A percentile compares a stretch with the other conserved stretches of the same genome.
Evolutionary conservation across 2,329 filamentous ascomycete species (phyloP).

Genomic region (Aspergillus latus): DNA sequence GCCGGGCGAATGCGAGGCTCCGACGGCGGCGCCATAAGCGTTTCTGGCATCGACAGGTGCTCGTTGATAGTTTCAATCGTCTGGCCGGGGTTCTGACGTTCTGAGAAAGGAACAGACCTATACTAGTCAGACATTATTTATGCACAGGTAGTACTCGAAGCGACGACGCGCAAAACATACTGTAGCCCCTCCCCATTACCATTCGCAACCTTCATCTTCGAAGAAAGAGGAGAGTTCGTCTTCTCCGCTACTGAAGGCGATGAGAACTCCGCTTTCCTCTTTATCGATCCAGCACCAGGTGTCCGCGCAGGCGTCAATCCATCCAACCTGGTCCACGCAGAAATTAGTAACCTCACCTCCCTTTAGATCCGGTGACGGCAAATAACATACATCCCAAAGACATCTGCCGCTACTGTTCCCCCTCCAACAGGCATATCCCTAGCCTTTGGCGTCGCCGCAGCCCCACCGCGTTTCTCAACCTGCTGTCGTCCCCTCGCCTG

Average conservation of each 20-base stretch:
- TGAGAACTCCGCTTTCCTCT: slow-evolving; percentile 54
- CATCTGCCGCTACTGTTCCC: slow-evolving; percentile 58
- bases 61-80: slow-evolving; percentile 80
- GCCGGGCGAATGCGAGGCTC: slow-evolving; percentile 81
- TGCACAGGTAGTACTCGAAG: not conserved
- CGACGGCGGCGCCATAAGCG: slow-evolving; percentile 68
- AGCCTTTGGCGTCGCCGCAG: slow-evolving; percentile 60
- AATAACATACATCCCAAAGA: slow-evolving; percentile 73
- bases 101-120: slow-evolving; percentile 67
- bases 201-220: slow-evolving; percentile 42
- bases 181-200: slow-evolving; percentile 33
- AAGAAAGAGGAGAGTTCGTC: slow-evolving; percentile 52
- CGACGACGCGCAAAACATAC: slow-evolving; percentile 32
- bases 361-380: not conserved
- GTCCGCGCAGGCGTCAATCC: slow-evolving; percentile 58
- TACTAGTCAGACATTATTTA: slow-evolving; percentile 15
- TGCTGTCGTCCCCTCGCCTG: slow-evolving; percentile 58
- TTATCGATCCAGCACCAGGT: slow-evolving; percentile 47
- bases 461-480: slow-evolving; percentile 61
- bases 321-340: slow-evolving; percentile 56
- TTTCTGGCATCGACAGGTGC: slow-evolving; percentile 65
- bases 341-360: not conserved
- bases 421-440: slow-evolving; percentile 52
- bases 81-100: slow-evolving; percentile 76
- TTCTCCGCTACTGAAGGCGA: slow-evolving; percentile 47